phyloP scores from a whole-genome alignment of 192 early-diverging fungal species.

The Umbelopsis isabellina region DNA sequence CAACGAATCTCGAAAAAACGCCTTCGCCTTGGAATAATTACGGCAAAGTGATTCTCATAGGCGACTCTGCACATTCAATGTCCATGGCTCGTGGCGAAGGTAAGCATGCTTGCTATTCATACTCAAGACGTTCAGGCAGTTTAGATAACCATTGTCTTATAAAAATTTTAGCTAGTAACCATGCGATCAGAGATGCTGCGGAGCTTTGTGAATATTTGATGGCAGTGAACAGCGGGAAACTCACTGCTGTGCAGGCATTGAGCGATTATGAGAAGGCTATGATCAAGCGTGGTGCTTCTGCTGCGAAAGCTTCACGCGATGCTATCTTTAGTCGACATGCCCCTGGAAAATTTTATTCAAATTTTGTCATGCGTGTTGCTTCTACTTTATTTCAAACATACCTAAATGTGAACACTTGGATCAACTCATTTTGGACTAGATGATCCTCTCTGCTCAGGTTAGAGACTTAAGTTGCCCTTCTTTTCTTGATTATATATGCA shows the following conservation, averaged over 20 bases:
- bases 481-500: too few relatives aligned
- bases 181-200: constrained; percentile 27
- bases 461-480: too few relatives aligned
- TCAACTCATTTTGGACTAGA: too few relatives aligned
- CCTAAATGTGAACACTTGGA: too few relatives aligned
- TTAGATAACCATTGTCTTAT: too few relatives aligned
- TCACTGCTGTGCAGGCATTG: not conserved
- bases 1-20: not conserved
- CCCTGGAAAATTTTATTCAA: too few relatives aligned
- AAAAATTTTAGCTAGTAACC: constrained; percentile 23
- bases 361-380: not conserved
- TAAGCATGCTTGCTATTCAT: not conserved
- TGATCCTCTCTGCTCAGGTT: too few relatives aligned
- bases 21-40: not conserved
- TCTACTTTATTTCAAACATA: too few relatives aligned
- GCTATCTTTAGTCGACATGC: not conserved
- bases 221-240: constrained; percentile 4
- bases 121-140: too few relatives aligned
- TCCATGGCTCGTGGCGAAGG: constrained; percentile 34
- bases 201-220: constrained; percentile 10
- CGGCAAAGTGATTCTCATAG: constrained; percentile 15
- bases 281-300: constrained; percentile 1
- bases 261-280: constrained; percentile 15
- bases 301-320: not conserved
- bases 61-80: constrained; percentile 27